Evolutionary conservation across 2,329 filamentous ascomycete genomes (phyloP), one percentile per base, ranked within the genome.

Genomic region (Fusarium tupiense): DNA sequence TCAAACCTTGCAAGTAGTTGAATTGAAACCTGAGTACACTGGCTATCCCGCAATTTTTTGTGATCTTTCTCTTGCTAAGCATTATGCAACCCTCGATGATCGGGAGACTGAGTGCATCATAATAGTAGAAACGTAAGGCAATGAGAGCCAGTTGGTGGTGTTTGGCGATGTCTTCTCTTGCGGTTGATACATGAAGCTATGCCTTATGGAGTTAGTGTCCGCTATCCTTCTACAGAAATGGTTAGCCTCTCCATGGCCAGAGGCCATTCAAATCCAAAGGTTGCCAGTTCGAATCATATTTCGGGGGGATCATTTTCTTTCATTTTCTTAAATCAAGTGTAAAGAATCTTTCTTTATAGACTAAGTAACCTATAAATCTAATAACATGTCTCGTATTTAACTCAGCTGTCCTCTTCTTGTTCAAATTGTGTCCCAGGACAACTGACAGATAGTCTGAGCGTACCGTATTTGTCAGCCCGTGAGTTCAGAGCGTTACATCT

Each of bases 401-500:
- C 6, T 22, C 35, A n/a, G 12, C 37, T 29, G 17, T 37, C 3
- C 19, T 38, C 33, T 20, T n/a, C 11, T 47, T 31, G 43, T 47
- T 13, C n/a, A 14, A 26, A 26, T 10, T 29, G 16, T 6, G 17
- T 5, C 26, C 10, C 24, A 50, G 17, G 16, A 33, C 24, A 26
- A 41, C 19, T 43, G 24, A 52, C 35, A 22, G 24, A 37, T 43
- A 22, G 35, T 40, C 40, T 38, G 22, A 61, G 43, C 49, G 43
- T 58, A 43, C 33, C 49, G 61, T 38, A 73, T 73, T 73, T 73
- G 71, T 73, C 71, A 73, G 71, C 71, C 52, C 24, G 26, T 44
- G 57, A 17, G 40, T 54, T 22, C 47, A 68, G n/a, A 53, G 62
- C 26, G 63, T 72, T 43, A 43, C 46, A n/a, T 24, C 60, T 49